These are phyloP conservation scores for Acmispon strigosus DNA, from an alignment of 306 rosid genomes.

Conservation along the genomic window DNA sequence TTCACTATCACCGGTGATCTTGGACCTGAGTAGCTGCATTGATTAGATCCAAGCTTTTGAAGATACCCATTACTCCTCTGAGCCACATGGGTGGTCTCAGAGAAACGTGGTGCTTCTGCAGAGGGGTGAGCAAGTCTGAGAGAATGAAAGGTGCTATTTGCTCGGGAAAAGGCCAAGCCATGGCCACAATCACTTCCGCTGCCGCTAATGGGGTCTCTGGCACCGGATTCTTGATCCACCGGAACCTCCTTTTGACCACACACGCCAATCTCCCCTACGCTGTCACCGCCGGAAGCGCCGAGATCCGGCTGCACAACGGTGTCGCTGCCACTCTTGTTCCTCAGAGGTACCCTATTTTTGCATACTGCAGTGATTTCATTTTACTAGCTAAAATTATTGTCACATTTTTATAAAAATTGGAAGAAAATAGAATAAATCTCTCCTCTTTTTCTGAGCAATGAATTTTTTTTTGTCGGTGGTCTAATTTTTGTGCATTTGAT, in stretches of 20 bases:
- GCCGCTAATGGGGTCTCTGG: slow-evolving; percentile 27
- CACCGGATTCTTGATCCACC: slow-evolving; percentile 74
- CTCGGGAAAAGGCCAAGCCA: slow-evolving; percentile 59
- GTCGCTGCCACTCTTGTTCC: slow-evolving; percentile 49
- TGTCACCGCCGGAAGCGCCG: slow-evolving; percentile 57
- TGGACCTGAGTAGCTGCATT: slow-evolving; percentile 13
- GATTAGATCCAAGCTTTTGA: slow-evolving; percentile 26
- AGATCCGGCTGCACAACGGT: slow-evolving; percentile 80
- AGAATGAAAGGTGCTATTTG: slow-evolving; percentile 71
- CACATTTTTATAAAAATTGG: background rate
- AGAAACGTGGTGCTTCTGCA: slow-evolving; percentile 96
- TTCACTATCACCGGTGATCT: slow-evolving; percentile 12
- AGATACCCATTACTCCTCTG: slow-evolving; percentile 11
- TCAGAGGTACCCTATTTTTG: slow-evolving; percentile 24
- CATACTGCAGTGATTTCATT: background rate
- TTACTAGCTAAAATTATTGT: background rate
- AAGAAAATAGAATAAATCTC: background rate
- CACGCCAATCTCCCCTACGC: slow-evolving; percentile 77
- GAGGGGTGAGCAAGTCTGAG: slow-evolving; percentile 88
- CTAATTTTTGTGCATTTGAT: background rate
- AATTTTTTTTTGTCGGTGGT: background rate
- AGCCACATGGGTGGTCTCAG: slow-evolving; percentile 66
- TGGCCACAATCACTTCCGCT: slow-evolving; percentile 47
- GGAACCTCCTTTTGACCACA: slow-evolving; percentile 82
- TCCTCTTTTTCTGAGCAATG: too few species aligned